Base-by-base conservation (phyloP, 2,329 filamentous ascomycete genomes). In the Arachnomyces sp. region DNA sequence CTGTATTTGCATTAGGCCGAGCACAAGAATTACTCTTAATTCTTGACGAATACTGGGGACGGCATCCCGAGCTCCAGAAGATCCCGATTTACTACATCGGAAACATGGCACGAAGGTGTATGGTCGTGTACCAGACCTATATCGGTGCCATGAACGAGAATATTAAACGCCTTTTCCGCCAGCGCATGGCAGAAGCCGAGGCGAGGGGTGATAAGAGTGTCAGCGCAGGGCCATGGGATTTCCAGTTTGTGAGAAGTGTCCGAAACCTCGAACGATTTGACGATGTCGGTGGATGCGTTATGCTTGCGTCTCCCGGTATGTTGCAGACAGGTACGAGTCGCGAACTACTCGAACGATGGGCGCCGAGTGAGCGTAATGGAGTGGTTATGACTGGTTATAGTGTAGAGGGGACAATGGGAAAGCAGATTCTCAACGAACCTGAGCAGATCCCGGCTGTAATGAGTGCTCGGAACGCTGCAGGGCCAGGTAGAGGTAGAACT, bases 101-200 rank as follows among this genome's bases (percentile, higher is more conserved):
- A 54, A 94, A 94, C 54, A 77, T 96, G 31, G 92, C 92, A 1
- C 74, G 90, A 47, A 92, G 94, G 64, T 98, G 92, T 67, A 98
- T 98, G 92, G 78, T 95, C 20, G 88, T 96, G 3, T 98, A 98
- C 59, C 92, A 96, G 61, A 98, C 92, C 1, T 98, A 96, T 55
- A 87, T 96, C 36, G 87, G 89, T 36, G 88, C 89, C 40, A 98
- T 98, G 92, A 98, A 98, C 60, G 90, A 96, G 57, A 96, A 95
- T 55, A 96, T 98, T 70, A 95, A 94, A 62, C 79, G 86, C 8
- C 76, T 94, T n/a, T 95, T 95, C 64, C 76, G 84, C 39, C 88
- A 93, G 62, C 80, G 87, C 35, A 93, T 94, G 79, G 87, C 86
- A 3, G 87, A 94, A 59, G 85, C 87, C 7, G 86, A 94, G 59